Base-by-base conservation (phyloP, 352 stramenopile genomes). In the Phytophthora pistaciae region DNA sequence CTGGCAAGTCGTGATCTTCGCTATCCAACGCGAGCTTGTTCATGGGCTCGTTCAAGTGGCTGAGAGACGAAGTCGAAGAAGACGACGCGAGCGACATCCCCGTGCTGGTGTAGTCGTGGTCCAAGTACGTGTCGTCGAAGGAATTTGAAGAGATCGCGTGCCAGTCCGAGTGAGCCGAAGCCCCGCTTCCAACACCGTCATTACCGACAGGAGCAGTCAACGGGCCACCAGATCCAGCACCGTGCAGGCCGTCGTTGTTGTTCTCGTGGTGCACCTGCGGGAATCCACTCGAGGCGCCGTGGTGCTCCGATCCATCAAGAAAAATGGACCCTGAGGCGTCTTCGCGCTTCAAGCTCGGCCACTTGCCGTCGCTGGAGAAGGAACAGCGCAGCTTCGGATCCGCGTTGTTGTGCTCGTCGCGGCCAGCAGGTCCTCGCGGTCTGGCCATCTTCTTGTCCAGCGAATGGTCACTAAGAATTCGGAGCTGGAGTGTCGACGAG, bases 81-180 rank as follows among this genome's bases (percentile, higher is more conserved):
- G 72, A 62, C 58, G 60, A 42, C 16, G n/a, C 52, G 20, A 72
- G 36, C 21, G 70, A 40, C 40, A 77, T 67, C 2, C 59, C 61
- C 18, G 58, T 48, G 27, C 25, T 66, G n/a, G 58, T 48, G 66
- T 77, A 77, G 23, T 78, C 66, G 8, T 33, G 58, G 65, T 79
- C 74, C 56, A 82, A 65, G 64, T 77, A 82, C 25, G 74, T 77
- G 16, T 82, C 74, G 55, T 82, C 74, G 36, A 82, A 82, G 6
- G 74, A 79, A 56, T 56, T 69, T 1, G 74, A 78, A 3, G 74
- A 59, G 36, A 82, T 69, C 40, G 68, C 63, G 58, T 78, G 66
- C 74, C 74, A 82, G 59, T 79, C 70, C 21, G 73, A 60, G 46
- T 68, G 69, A 25, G n/a, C 31, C 38, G 57, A 66, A 49, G 38